A percentile compares a stretch with the other conserved stretches of the same genome.
phyloP scores from a whole-genome alignment of 2,329 filamentous ascomycete genomes.

The Annulohypoxylon truncatum region DNA sequence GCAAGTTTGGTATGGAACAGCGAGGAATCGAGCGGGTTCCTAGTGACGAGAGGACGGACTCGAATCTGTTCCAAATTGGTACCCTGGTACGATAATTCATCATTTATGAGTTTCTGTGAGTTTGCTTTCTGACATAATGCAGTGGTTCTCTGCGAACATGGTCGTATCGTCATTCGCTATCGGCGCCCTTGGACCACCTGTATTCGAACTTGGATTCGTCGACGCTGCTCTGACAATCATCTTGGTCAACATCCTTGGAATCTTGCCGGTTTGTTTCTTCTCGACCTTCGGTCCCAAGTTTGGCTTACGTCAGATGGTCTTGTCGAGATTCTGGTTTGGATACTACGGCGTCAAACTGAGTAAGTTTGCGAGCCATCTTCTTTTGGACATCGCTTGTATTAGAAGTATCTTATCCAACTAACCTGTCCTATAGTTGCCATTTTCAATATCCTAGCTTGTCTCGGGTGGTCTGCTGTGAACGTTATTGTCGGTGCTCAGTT shows the following conservation, averaged over 20 bases:
- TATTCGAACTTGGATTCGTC: conserved; percentile 77
- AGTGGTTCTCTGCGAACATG: conserved; percentile 85
- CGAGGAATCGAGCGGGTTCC: conserved; percentile 81
- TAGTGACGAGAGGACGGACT: conserved; percentile 74
- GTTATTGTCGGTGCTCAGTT: conserved; percentile 83
- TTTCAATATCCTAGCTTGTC: conserved; percentile 76
- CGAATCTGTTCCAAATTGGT: conserved; percentile 72
- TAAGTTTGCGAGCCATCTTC: conserved; percentile 52
- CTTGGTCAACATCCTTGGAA: conserved; percentile 81
- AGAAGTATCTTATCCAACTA: conserved; percentile 31
- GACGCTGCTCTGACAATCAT: conserved; percentile 78
- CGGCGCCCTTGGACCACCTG: conserved; percentile 74
- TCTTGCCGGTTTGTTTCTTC: conserved; percentile 79
- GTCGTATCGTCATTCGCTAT: conserved; percentile 81
- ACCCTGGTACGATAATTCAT: conserved; percentile 69
- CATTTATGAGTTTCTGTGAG: background rate
- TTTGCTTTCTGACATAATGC: background rate
- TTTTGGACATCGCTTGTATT: background rate
- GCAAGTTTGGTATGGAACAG: conserved; percentile 75
- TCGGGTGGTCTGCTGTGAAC: conserved; percentile 83
- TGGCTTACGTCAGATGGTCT: conserved; percentile 82
- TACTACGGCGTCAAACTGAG: conserved; percentile 76
- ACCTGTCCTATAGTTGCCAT: conserved; percentile 64
- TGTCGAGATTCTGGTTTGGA: conserved; percentile 82
- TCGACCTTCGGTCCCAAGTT: conserved; percentile 80